Evolutionary conservation across 2,329 filamentous ascomycete genomes (phyloP).

Genomic region (Fusarium sp.): DNA sequence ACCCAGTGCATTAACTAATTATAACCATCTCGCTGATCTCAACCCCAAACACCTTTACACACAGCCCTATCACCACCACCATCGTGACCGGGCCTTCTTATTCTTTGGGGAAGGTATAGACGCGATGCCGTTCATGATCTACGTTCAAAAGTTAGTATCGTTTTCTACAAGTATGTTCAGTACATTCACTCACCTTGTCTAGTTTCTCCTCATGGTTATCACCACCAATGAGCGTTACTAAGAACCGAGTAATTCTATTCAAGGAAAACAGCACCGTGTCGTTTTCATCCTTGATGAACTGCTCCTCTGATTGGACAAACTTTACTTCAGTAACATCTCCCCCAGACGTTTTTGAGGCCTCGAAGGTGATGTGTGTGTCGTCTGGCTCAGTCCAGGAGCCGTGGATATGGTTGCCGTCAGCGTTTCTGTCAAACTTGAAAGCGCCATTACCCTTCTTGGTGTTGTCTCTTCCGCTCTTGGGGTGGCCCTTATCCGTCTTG

Average conservation of each 20-base stretch:
- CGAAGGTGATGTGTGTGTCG: neutral
- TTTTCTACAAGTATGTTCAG: neutral
- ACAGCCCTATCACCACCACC: neutral
- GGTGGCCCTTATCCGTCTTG: neutral
- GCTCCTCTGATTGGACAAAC: neutral
- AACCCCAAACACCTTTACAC: neutral
- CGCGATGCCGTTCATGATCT: neutral
- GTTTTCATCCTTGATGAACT: neutral
- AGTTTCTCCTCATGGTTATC: neutral
- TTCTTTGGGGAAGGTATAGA: neutral
- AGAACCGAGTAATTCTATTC: neutral
- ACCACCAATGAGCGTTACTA: neutral
- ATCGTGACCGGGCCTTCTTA: neutral
- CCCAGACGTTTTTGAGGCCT: neutral
- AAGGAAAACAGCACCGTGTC: neutral
- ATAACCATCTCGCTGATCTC: neutral
- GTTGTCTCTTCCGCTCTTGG: neutral
- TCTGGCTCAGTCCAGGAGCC: neutral
- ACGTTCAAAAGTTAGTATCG: neutral
- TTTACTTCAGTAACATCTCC: neutral
- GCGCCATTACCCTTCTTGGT: neutral
- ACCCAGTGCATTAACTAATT: neutral
- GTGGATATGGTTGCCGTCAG: neutral
- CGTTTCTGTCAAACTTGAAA: neutral
- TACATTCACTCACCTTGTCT: neutral